A percentile compares a stretch with the other conserved stretches of the same genome.
phyloP scores from a whole-genome alignment of 1,284 basidiomycete genomes.

The Trichosporon sp. region DNA sequence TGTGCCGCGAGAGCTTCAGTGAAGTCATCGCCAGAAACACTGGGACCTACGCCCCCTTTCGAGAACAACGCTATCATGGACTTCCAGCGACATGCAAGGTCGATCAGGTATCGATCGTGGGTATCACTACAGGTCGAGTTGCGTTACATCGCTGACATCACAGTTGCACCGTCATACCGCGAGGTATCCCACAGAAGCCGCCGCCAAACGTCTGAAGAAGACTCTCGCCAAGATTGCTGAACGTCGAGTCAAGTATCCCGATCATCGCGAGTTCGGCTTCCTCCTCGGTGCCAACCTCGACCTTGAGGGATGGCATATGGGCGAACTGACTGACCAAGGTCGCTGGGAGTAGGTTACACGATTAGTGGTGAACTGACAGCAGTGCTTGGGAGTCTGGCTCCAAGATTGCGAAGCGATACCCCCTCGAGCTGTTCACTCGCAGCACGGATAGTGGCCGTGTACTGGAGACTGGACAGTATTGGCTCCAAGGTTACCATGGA shows the following conservation, averaged over 20 bases:
- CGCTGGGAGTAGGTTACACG: slow-evolving; percentile 65
- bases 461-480: slow-evolving; percentile 68
- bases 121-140: slow-evolving; percentile 22
- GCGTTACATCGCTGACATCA: background rate
- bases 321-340: slow-evolving; percentile 70
- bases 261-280: slow-evolving; percentile 63
- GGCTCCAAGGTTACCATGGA: slow-evolving; percentile 59
- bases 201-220: slow-evolving; percentile 59
- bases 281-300: slow-evolving; percentile 65
- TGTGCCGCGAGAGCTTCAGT: slow-evolving; percentile 8
- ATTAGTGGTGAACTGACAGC: slow-evolving; percentile 28
- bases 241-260: slow-evolving; percentile 30
- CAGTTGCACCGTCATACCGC: slow-evolving; percentile 85
- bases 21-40: slow-evolving; percentile 29
- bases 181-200: slow-evolving; percentile 69
- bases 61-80: slow-evolving; percentile 33
- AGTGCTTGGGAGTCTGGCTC: slow-evolving; percentile 54
- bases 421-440: slow-evolving; percentile 66
- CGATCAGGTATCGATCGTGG: slow-evolving; percentile 51
- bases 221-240: slow-evolving; percentile 55
- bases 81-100: slow-evolving; percentile 49
- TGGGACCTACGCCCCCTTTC: slow-evolving; percentile 48
- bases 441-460: slow-evolving; percentile 67
- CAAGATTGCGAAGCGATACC: slow-evolving; percentile 37
- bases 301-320: slow-evolving; percentile 60